A percentile compares a stretch with the other conserved stretches of the same genome.
Evolutionary conservation across 371 early-diverging fungal species (phyloP).

Genomic region (Mucor irregularis): DNA sequence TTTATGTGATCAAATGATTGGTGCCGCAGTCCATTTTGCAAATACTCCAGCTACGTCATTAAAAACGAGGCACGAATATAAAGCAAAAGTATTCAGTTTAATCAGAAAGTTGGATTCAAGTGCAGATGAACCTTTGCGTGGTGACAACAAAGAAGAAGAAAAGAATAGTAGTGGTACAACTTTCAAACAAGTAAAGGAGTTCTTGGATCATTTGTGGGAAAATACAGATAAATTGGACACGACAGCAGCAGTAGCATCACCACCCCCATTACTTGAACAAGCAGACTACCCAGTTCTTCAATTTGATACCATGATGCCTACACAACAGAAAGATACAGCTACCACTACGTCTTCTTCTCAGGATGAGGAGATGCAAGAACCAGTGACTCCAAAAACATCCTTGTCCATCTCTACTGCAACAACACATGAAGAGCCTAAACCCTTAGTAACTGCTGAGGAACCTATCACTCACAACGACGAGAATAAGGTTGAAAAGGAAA

Average conservation of each 20-base stretch:
- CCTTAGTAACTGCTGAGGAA: neutral
- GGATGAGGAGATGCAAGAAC: neutral
- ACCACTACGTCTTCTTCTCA: too few relatives aligned
- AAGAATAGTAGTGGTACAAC: too few relatives aligned
- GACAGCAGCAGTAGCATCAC: neutral
- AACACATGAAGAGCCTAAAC: neutral
- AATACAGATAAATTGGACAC: constrained; percentile 9
- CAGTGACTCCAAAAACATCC: neutral
- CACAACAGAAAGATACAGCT: neutral
- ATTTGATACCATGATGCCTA: constrained; percentile 1
- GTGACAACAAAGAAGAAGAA: neutral
- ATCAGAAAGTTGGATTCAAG: constrained; percentile 30
- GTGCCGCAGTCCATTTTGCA: constrained; percentile 31
- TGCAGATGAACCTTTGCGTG: constrained; percentile 18
- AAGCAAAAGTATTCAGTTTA: constrained; percentile 15
- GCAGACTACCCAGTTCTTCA: neutral
- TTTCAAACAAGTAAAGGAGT: constrained; percentile 27
- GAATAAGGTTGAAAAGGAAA: too few relatives aligned
- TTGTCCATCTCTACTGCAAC: too few relatives aligned
- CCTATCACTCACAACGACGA: too few relatives aligned
- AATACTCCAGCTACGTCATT: constrained; percentile 20
- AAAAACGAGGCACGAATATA: constrained; percentile 9
- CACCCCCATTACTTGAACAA: neutral
- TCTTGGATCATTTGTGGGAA: constrained; percentile 30
- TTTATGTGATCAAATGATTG: constrained; percentile 37